A percentile compares a stretch with the other conserved stretches of the same genome.
Conservation (phyloP, 1,284 basidiomycete species). For the Austroboletus niveus region DNA sequence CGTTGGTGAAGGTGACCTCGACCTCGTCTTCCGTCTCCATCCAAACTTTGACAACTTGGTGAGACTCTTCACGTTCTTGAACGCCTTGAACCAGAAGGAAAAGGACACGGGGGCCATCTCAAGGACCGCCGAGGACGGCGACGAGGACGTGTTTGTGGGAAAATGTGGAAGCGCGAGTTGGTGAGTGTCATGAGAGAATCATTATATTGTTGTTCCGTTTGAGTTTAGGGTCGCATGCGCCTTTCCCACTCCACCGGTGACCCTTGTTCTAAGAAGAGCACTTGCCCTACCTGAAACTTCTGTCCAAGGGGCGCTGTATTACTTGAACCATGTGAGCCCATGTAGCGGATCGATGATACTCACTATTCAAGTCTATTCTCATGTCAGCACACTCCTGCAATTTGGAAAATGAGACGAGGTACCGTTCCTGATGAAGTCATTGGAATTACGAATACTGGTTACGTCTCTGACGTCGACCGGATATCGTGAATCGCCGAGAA, state of each 20-base stretch:
- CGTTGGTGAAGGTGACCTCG: not conserved
- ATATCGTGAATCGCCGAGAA: too few relatives aligned
- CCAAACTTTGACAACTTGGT: not conserved
- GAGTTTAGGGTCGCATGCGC: not conserved
- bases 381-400: too few relatives aligned
- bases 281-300: too few relatives aligned
- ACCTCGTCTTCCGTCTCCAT: slow-evolving; percentile 2
- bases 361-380: too few relatives aligned
- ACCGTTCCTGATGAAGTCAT: too few relatives aligned
- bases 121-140: not conserved
- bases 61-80: not conserved
- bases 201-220: not conserved
- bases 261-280: not conserved
- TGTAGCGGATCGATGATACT: too few relatives aligned
- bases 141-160: not conserved
- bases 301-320: not conserved
- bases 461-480: too few relatives aligned
- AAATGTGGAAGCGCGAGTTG: not conserved
- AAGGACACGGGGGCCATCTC: not conserved
- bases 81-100: not conserved
- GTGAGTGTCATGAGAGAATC: not conserved
- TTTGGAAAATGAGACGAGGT: too few relatives aligned
- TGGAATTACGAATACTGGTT: too few relatives aligned
- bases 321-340: not conserved
- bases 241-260: not conserved